phyloP scores from a whole-genome alignment of 129 eudicot species.

The Erigeron canadensis region DNA sequence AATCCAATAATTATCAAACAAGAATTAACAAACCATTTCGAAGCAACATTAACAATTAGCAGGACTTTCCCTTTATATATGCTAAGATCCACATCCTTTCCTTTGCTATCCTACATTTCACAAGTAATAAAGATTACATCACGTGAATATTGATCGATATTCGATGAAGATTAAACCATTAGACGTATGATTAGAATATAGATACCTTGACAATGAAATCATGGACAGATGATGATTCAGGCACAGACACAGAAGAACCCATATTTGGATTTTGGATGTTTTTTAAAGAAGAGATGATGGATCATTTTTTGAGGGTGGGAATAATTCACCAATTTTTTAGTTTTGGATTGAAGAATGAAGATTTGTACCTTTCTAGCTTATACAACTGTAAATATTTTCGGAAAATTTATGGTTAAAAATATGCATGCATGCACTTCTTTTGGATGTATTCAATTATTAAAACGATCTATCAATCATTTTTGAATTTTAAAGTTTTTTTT shows the following conservation, averaged over 20 bases:
- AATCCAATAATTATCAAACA: conserved; percentile 2
- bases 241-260: conserved; percentile 59
- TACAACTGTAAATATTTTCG: too few relatives aligned
- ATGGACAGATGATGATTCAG: conserved; percentile 56
- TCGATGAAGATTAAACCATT: not conserved
- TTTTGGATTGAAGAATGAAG: too few relatives aligned
- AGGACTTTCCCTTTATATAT: conserved; percentile 65
- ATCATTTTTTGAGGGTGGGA: too few relatives aligned
- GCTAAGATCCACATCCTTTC: conserved; percentile 56
- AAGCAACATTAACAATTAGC: conserved; percentile 79
- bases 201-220: conserved; percentile 72
- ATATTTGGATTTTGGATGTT: conserved; percentile 33
- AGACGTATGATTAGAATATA: not conserved
- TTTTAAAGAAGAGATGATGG: conserved; percentile 13
- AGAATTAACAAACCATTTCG: conserved; percentile 56
- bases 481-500: too few relatives aligned
- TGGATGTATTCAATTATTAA: too few relatives aligned
- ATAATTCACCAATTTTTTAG: too few relatives aligned
- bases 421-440: too few relatives aligned
- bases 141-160: conserved; percentile 2
- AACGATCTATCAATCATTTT: too few relatives aligned
- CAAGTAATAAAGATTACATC: not conserved
- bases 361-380: too few relatives aligned
- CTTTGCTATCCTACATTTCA: conserved; percentile 51
- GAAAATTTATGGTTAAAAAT: too few relatives aligned